Base-by-base conservation (phyloP, 257 asterid genomes). In the Echites panduratus region DNA sequence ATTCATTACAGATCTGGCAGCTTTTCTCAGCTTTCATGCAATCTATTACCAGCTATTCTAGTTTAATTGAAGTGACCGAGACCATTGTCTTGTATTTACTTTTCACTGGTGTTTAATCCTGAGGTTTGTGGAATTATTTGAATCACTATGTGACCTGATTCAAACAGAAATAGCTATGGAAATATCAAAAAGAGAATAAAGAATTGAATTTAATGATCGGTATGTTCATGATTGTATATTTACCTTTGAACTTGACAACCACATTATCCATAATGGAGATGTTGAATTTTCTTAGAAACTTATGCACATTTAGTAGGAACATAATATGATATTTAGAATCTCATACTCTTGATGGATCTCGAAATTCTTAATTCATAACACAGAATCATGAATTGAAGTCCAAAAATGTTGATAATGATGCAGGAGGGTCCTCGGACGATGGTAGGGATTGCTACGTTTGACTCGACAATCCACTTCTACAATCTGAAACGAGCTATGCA, bases 401-500 rank as follows among this genome's bases (percentile, higher is more conserved):
- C 3, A 1, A 26, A 41, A 52, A 20, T 44, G 40, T 45, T 66
- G 61, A 27, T 67, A 22, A 22, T 71, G 74, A 78, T 90, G 87
- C 92, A 95, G 99, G 97, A 90, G 76, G 96, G 96, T 79, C 95
- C 96, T 68, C 89, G 94, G 75, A 92, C 98, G 48, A 81, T 87
- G 90, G 96, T 90, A 78, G 99, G 99, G 58, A 80, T 95, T 84
- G 98, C 98, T 80, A 95, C 99, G 53, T 95, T 86, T 85, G 99
- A 95, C 77, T 87, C 96, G 44, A 92, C 96, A 73, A 86, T 95
- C 80, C 99, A 95, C 86, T 95, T 95, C 78, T 95, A 95, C 92
- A 86, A 92, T 91, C 84, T 95, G 64, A 95, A 89, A 79, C 92
- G 97, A 70, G 90, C 88, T 69, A 68, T 76, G 70, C 96, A 91